Conservation (phyloP, 257 asterid species). For the Anisodus acutangulus region DNA sequence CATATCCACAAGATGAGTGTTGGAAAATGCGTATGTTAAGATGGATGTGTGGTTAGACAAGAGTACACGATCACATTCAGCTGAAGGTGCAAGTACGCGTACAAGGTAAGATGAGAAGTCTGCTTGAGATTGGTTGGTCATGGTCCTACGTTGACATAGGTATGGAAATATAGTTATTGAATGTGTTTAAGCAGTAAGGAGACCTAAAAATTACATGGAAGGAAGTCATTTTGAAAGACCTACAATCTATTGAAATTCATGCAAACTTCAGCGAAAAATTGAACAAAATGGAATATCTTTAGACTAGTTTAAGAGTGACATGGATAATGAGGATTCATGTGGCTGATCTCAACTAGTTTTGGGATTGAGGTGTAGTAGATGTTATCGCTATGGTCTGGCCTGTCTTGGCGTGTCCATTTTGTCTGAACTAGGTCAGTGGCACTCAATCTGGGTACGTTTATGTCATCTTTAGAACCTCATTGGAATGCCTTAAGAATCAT, state of each 20-base stretch:
- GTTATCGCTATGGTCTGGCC: background rate
- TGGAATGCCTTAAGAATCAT: slow-evolving; percentile 1
- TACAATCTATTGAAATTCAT: background rate
- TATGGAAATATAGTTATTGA: background rate
- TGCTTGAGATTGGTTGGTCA: background rate
- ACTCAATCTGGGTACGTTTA: background rate
- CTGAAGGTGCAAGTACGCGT: background rate
- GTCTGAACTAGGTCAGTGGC: background rate
- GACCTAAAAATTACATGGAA: background rate
- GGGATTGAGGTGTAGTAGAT: background rate
- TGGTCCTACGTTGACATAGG: background rate
- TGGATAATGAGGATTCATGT: slow-evolving; percentile 8
- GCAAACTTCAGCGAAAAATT: background rate
- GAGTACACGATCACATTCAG: background rate
- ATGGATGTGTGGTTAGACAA: background rate
- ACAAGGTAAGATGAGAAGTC: background rate
- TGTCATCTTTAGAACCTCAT: background rate
- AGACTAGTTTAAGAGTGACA: background rate
- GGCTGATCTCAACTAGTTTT: background rate
- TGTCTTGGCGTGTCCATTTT: background rate
- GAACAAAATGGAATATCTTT: background rate
- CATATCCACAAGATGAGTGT: background rate
- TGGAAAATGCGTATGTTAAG: background rate
- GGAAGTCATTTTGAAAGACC: background rate
- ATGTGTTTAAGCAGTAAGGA: background rate